Evolutionary conservation across 2,329 filamentous ascomycete genomes (phyloP).

Genomic region (Trichoderma cornu-damae): DNA sequence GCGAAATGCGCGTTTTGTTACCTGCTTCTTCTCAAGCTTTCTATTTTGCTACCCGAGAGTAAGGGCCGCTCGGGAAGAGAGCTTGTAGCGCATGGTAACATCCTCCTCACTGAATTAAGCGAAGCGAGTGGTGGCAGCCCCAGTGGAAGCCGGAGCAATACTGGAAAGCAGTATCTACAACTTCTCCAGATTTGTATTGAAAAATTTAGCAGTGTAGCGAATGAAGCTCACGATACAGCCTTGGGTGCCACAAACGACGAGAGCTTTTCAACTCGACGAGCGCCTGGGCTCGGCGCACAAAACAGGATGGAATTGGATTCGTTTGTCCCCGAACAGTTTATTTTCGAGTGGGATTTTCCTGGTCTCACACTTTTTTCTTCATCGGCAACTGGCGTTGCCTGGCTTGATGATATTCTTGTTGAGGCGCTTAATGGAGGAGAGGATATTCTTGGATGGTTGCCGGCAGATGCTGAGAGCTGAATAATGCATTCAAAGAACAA

Average conservation of each 20-base stretch:
- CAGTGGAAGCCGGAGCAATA: constrained; percentile 31
- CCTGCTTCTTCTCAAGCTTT: constrained; percentile 48
- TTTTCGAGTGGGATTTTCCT: constrained; percentile 55
- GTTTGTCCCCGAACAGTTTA: constrained; percentile 51
- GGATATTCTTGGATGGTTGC: constrained; percentile 20
- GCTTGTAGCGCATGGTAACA: constrained; percentile 22
- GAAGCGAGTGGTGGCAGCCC: constrained; percentile 20
- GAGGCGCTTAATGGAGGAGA: constrained; percentile 24
- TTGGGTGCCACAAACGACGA: not conserved
- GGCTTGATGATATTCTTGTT: constrained; percentile 27
- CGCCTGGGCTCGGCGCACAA: not conserved
- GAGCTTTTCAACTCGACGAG: not conserved
- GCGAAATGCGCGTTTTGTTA: constrained; percentile 55
- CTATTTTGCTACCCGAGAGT: constrained; percentile 43
- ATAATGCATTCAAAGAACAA: too few relatives aligned
- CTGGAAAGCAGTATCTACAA: constrained; percentile 29
- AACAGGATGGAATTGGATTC: constrained; percentile 44
- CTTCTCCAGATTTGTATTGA: constrained; percentile 25
- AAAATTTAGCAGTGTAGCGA: constrained; percentile 22
- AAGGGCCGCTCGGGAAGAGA: constrained; percentile 19
- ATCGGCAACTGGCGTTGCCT: constrained; percentile 25
- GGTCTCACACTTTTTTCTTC: constrained; percentile 42
- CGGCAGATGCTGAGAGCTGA: not conserved
- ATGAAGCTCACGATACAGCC: not conserved
- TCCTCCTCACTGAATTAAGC: constrained; percentile 26